A percentile compares a stretch with the other conserved stretches of the same genome.
Evolutionary conservation across 140 eudicot genomes (phyloP).

Genomic region (Oenanthe javanica): DNA sequence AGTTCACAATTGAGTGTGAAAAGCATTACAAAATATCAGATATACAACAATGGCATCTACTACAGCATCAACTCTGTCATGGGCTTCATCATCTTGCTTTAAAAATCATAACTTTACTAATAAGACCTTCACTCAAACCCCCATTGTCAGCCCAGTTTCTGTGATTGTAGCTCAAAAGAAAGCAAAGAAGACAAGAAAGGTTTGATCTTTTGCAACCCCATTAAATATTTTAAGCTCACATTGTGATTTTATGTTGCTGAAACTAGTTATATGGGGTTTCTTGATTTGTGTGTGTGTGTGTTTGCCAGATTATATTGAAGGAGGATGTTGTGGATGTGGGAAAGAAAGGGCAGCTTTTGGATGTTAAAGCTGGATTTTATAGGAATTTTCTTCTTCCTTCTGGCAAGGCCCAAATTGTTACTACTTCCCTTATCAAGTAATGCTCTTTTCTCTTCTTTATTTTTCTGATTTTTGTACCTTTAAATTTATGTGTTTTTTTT

Average conservation of each 20-base stretch:
- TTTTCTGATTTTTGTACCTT: not conserved
- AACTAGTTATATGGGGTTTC: not conserved
- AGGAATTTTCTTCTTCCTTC: slow-evolving; percentile 72
- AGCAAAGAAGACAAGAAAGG: slow-evolving; percentile 75
- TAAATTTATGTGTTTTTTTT: not conserved
- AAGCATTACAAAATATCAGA: not conserved
- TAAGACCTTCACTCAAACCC: slow-evolving; percentile 17
- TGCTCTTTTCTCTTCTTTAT: not conserved
- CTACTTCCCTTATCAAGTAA: slow-evolving; percentile 66
- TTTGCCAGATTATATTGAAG: slow-evolving; percentile 38
- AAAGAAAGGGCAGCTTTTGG: slow-evolving; percentile 61
- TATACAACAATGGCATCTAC: slow-evolving; percentile 44
- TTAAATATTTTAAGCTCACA: not conserved
- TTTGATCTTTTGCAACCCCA: slow-evolving; percentile 9
- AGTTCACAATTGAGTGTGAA: not conserved
- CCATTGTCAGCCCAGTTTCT: slow-evolving; percentile 20
- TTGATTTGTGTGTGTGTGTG: not conserved
- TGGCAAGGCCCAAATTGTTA: slow-evolving; percentile 79
- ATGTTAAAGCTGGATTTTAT: slow-evolving; percentile 74
- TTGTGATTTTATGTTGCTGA: not conserved
- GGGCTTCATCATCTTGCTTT: slow-evolving; percentile 71
- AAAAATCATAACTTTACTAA: slow-evolving; percentile 28
- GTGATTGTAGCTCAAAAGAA: slow-evolving; percentile 65
- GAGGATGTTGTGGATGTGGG: slow-evolving; percentile 57
- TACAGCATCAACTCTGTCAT: slow-evolving; percentile 50